Base-by-base conservation (phyloP, 208 protist genomes). In the Leishmania major region DNA sequence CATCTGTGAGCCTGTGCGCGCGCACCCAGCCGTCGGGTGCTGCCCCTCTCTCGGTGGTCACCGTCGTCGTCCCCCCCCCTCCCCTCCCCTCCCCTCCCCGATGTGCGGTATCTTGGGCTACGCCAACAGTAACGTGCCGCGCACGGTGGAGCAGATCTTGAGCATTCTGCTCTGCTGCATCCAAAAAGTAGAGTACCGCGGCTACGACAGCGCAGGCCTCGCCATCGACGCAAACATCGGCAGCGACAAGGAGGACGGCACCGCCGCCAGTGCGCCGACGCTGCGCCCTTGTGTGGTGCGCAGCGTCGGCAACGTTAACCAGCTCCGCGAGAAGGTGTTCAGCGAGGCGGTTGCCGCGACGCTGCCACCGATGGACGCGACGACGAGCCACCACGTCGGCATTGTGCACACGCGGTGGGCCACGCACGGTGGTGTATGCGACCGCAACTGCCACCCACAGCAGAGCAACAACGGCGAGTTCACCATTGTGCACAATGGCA, bases 371-470 rank as follows among this genome's bases (percentile, higher is more conserved):
- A 75, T 95, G 80, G 84, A 93, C 53, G 88, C 81, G 1, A 40
- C 31, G 40, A 77, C 90, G 60, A 80, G 72, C 22, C 71, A 88
- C 81, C 89, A 94, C 79, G 73, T 95, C 47, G 97, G 94, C 47
- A 97, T 99, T 75, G 98, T 94, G 7, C 98, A 99, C 90, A 99
- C 99, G 3, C 94, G 99, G 77, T 99, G 99, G 99, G 98, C 99
- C 11, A 99, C 99, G 13, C 98, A 99, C 89, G 99, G 99, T 49
- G 88, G 80, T 31, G 97, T 98, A 13, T 94, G 88, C 45, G 91
- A 96, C 76, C n/a, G 75, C n/a, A 99, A 99, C 87, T 95, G 95
- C 74, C 98, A 99, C 82, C 98, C 98, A 35, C 95, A 98, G 73
- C 72, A 89, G 66, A 95, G 92, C 84, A 94, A 95, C 75, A 78